These are phyloP conservation scores for Strombidium stylifer DNA, from an alignment of 73 alveolate species.

Conservation along the genomic window DNA sequence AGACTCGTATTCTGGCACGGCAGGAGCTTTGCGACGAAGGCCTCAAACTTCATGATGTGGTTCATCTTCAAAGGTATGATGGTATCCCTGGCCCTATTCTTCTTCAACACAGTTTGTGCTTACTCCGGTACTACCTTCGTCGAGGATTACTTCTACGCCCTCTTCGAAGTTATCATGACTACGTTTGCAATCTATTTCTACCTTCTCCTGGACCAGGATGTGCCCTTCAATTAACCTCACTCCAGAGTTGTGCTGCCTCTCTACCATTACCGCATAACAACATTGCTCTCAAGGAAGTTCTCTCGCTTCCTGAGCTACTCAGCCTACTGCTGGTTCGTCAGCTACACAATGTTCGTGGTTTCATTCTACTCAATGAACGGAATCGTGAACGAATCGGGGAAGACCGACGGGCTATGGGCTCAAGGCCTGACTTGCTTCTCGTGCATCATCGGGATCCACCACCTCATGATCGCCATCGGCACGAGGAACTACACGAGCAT, in stretches of 20 bases:
- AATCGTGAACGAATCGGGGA: too few relatives aligned
- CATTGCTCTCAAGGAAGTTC: too few relatives aligned
- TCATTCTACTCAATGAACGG: too few relatives aligned
- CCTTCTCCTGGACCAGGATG: constrained; percentile 2
- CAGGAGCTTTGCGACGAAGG: neutral
- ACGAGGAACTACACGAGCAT: neutral
- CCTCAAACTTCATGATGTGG: constrained; percentile 20
- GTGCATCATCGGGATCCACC: neutral
- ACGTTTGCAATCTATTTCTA: neutral
- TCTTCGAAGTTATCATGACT: constrained; percentile 7
- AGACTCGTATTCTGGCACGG: constrained; percentile 85
- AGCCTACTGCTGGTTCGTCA: too few relatives aligned
- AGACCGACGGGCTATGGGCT: neutral
- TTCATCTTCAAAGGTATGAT: constrained; percentile 4
- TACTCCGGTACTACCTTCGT: neutral
- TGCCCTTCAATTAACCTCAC: too few relatives aligned
- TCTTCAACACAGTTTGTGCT: neutral
- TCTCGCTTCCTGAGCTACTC: too few relatives aligned
- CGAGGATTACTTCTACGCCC: neutral
- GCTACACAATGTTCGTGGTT: too few relatives aligned
- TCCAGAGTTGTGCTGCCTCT: too few relatives aligned
- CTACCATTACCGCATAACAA: too few relatives aligned
- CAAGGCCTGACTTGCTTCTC: neutral
- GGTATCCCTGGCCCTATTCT: neutral
- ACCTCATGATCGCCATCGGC: neutral